A percentile compares a stretch with the other conserved stretches of the same genome.
phyloP scores from a whole-genome alignment of 2,329 filamentous ascomycete genomes.

The Xylaria sp. region DNA sequence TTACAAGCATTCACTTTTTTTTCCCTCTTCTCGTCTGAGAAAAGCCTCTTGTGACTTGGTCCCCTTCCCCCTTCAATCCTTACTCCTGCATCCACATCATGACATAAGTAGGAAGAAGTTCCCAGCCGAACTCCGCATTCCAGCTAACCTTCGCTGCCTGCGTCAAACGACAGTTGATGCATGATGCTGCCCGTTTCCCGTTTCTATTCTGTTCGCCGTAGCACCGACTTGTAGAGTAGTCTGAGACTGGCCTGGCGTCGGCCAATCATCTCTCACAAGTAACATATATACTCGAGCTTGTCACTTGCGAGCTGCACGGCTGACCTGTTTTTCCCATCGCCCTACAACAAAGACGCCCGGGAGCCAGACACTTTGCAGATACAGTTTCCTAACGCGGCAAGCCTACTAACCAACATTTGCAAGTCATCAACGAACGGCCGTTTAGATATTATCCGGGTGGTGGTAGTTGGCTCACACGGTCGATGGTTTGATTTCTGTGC shows the following conservation, averaged over 20 bases:
- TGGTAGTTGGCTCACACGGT: slow-evolving; percentile 21
- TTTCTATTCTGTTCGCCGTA: slow-evolving; percentile 30
- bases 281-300: slow-evolving; percentile 28
- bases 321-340: slow-evolving; percentile 31
- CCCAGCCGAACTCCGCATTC: slow-evolving; percentile 19
- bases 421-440: slow-evolving; percentile 10
- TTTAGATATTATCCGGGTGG: background rate
- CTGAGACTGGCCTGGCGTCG: slow-evolving; percentile 35
- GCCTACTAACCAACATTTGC: slow-evolving; percentile 15
- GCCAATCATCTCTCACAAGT: slow-evolving; percentile 32
- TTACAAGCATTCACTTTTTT: background rate
- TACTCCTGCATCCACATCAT: slow-evolving; percentile 17
- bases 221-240: slow-evolving; percentile 41
- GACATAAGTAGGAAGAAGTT: slow-evolving; percentile 14
- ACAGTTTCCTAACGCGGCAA: slow-evolving; percentile 2
- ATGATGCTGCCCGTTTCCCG: background rate
- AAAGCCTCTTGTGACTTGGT: background rate
- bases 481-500: slow-evolving; percentile 10
- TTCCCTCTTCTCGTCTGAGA: slow-evolving; percentile 6
- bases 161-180: slow-evolving; percentile 3
- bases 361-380: slow-evolving; percentile 38
- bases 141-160: slow-evolving; percentile 14
- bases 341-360: slow-evolving; percentile 42
- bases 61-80: background rate
- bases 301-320: slow-evolving; percentile 34